phyloP scores from a whole-genome alignment of 129 eudicot genomes.

The Silybum marianum region DNA sequence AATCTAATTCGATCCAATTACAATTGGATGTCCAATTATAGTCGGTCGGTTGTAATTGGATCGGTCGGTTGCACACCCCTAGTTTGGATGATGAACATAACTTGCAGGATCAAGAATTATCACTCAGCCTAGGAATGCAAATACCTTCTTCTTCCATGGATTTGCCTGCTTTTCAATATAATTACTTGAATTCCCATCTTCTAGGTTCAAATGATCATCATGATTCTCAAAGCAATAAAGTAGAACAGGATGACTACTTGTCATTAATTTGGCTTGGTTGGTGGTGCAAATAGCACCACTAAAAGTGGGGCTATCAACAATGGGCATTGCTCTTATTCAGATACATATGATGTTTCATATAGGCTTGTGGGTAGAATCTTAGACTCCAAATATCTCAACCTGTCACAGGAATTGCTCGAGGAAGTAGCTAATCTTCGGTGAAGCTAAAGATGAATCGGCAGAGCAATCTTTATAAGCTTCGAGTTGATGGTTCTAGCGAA shows the following conservation, averaged over 20 bases:
- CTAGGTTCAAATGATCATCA: conserved; percentile 41
- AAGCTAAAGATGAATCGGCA: conserved; percentile 44
- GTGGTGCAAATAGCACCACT: conserved; percentile 25
- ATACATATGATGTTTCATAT: conserved; percentile 45
- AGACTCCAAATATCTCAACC: conserved; percentile 77
- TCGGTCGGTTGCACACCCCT: too few species aligned
- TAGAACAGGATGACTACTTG: conserved; percentile 47
- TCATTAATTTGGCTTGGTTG: conserved; percentile 60
- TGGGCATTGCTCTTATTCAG: conserved; percentile 38
- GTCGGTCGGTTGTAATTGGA: too few species aligned
- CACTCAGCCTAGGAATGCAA: conserved; percentile 79
- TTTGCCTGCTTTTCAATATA: conserved; percentile 52
- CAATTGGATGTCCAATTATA: too few species aligned
- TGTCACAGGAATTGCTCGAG: conserved; percentile 69
- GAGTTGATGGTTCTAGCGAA: conserved; percentile 38
- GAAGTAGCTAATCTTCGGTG: conserved; percentile 77
- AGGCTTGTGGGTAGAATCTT: conserved; percentile 42
- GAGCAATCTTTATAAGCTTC: conserved; percentile 36
- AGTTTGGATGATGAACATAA: conserved; percentile 43
- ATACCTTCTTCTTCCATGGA: conserved; percentile 50
- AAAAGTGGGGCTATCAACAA: conserved; percentile 38
- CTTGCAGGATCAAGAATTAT: conserved; percentile 63
- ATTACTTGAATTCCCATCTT: conserved; percentile 50
- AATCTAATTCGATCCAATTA: too few species aligned
- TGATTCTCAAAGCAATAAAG: conserved; percentile 40